Evolutionary conservation across 2,329 filamentous ascomycete species (phyloP), one percentile per base, ranked within the genome.

Genomic region (Periconia sp.): DNA sequence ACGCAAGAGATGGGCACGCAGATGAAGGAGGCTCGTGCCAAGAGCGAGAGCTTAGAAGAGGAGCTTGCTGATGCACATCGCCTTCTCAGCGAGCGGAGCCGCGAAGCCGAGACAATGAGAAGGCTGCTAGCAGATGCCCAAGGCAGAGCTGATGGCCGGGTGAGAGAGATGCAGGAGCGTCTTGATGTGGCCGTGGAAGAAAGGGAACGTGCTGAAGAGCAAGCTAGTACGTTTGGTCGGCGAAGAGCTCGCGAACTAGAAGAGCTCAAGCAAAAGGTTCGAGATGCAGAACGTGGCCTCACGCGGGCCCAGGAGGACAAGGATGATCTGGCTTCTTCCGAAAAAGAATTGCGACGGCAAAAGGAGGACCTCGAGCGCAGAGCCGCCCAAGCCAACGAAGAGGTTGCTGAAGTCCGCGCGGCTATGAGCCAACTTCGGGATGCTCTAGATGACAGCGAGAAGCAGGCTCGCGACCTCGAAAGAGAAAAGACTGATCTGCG

Each of bases 71-170:
- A 99, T 69, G 87, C 91, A 3, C 91, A 95, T 65, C 83, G 89
- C 44, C 81, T 96, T 48, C 80, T 99, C 2, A 84, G 83, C 38
- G 94, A 99, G 70, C 85, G 94, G 18, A 92, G 89, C 4, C 84
- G 94, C 30, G 94, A 99, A 71, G 89, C 85, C 18, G 92, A 97
- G 73, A 96, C 90, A 1, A 97, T 99, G 92, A 84, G 94, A 23
- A 80, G 91, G 35, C 79, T 97, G 46, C 76, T 99, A 10, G 86
- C 86, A 12, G 92, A 97, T 54, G 89, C 92, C 7, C 90, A 97
- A 66, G 83, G 87, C 46, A 81, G 89, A 8, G 85, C 92, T 1
- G 92, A 97, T 54, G 77, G 78, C 47, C 88, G 90, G 61, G 82
- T 95, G 13, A 85, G 89, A 19, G 92, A 97, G 53, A 94, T 96